Conservation (phyloP, 108 stramenopile genomes). For the Asterionellopsis glacialis region DNA sequence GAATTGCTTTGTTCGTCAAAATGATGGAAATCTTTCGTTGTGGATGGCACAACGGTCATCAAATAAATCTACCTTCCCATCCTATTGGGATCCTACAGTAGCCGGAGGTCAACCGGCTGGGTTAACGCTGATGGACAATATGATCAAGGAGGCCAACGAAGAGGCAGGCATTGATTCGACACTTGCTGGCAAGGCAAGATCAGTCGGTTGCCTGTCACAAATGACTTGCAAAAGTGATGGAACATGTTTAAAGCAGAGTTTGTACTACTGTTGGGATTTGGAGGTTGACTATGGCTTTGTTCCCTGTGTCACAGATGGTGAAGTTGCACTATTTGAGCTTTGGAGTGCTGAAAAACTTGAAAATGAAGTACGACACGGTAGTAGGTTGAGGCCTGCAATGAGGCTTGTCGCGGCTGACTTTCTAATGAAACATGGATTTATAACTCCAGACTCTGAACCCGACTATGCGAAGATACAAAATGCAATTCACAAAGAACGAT, state of each 20-base stretch:
- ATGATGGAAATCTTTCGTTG: conserved; percentile 12
- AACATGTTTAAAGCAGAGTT: conserved; percentile 30
- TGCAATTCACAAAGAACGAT: too few relatives aligned
- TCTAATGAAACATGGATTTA: conserved; percentile 26
- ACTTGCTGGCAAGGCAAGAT: conserved; percentile 1
- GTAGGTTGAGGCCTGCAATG: conserved; percentile 30
- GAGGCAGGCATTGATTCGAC: conserved; percentile 33
- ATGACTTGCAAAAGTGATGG: conserved; percentile 31
- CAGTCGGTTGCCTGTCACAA: conserved; percentile 18
- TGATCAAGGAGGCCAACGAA: conserved; percentile 35
- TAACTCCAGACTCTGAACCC: conserved; percentile 13
- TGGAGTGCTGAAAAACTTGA: conserved; percentile 27
- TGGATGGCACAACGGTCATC: conserved; percentile 35
- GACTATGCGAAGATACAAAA: conserved; percentile 11
- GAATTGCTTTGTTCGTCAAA: conserved; percentile 24
- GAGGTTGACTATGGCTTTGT: conserved; percentile 17
- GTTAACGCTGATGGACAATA: conserved; percentile 24
- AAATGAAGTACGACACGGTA: conserved; percentile 22
- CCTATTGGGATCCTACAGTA: conserved; percentile 38
- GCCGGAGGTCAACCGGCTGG: conserved; percentile 33
- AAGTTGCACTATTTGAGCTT: conserved; percentile 31
- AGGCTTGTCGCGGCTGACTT: conserved; percentile 25
- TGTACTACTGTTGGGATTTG: conserved; percentile 39
- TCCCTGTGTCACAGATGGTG: conserved; percentile 28
- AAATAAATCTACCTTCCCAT: conserved; percentile 34